Conservation (phyloP, 1,139 yeast species). For the Sugiyamaella neomexicana region DNA sequence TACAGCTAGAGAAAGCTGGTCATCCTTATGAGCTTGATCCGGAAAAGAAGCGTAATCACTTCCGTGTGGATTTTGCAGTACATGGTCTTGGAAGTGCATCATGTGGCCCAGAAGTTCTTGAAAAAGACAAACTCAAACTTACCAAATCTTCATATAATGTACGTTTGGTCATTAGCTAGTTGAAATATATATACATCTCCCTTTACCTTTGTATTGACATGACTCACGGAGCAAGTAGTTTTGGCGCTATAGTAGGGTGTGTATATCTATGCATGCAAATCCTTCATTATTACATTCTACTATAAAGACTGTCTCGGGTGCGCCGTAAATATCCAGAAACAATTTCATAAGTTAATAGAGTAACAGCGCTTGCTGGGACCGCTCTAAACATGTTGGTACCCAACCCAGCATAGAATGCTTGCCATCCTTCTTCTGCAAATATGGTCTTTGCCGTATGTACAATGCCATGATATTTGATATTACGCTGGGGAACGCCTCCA, state of each 20-base stretch:
- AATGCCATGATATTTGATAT: slow-evolving; percentile 42
- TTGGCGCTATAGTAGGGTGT: too few relatives aligned
- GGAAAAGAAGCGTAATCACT: slow-evolving; percentile 27
- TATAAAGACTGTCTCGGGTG: slow-evolving; percentile 14
- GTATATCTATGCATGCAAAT: background rate
- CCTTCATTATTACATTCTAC: slow-evolving; percentile 14
- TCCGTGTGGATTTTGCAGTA: slow-evolving; percentile 40
- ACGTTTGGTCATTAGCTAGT: slow-evolving; percentile 12
- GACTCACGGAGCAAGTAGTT: too few relatives aligned
- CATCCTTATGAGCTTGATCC: slow-evolving; percentile 39
- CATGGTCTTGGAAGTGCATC: slow-evolving; percentile 44
- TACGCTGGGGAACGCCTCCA: slow-evolving; percentile 32
- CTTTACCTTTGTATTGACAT: background rate
- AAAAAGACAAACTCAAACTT: slow-evolving; percentile 31
- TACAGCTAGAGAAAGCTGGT: slow-evolving; percentile 35
- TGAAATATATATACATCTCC: background rate
- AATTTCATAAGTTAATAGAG: slow-evolving; percentile 90
- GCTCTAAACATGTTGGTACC: slow-evolving; percentile 84
- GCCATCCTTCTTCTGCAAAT: slow-evolving; percentile 67
- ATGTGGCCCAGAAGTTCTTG: slow-evolving; percentile 41
- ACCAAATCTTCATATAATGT: slow-evolving; percentile 11
- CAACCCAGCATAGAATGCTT: slow-evolving; percentile 89
- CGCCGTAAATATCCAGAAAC: slow-evolving; percentile 46
- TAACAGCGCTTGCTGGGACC: slow-evolving; percentile 92
- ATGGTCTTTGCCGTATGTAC: slow-evolving; percentile 53